Conservation (phyloP, 805 yeast species). For the Saccharomycopsis amapae region DNA sequence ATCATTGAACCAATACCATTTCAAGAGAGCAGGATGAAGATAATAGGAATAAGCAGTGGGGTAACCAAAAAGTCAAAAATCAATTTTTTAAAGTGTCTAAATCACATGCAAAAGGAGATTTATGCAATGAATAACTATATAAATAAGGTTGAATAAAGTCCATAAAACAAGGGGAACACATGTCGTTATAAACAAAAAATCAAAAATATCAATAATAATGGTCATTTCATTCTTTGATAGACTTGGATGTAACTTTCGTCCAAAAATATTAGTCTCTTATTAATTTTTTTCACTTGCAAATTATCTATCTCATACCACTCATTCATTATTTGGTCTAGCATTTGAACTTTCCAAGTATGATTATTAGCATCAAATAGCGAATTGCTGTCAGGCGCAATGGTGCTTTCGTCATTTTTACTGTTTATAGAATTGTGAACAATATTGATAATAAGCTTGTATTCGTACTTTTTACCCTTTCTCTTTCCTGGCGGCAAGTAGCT, state of each 20-base stretch:
- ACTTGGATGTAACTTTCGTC: constrained; percentile 60
- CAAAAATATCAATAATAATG: not conserved
- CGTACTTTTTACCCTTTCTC: not conserved
- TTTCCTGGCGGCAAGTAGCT: constrained; percentile 21
- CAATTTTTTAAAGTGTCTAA: constrained; percentile 11
- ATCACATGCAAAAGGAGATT: constrained; percentile 13
- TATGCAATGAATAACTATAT: constrained; percentile 7
- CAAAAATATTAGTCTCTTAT: constrained; percentile 53
- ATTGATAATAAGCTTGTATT: constrained; percentile 44
- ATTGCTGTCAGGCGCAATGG: constrained; percentile 19
- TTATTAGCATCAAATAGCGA: constrained; percentile 28
- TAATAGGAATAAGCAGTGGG: not conserved
- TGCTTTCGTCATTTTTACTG: constrained; percentile 20
- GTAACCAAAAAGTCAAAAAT: constrained; percentile 9
- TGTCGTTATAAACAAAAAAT: too few relatives aligned
- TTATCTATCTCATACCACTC: constrained; percentile 59
- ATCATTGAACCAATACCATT: not conserved
- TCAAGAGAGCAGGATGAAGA: not conserved
- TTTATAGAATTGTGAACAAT: constrained; percentile 33
- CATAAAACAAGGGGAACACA: too few relatives aligned
- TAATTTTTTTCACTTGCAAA: constrained; percentile 38
- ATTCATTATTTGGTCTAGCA: constrained; percentile 33
- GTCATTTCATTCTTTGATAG: constrained; percentile 39
- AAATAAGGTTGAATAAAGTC: too few relatives aligned
- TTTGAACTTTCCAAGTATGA: constrained; percentile 43